A percentile compares a stretch with the other conserved stretches of the same genome.
Conservation (phyloP, 805 yeast species). For the Myxozyma kluyveri region DNA sequence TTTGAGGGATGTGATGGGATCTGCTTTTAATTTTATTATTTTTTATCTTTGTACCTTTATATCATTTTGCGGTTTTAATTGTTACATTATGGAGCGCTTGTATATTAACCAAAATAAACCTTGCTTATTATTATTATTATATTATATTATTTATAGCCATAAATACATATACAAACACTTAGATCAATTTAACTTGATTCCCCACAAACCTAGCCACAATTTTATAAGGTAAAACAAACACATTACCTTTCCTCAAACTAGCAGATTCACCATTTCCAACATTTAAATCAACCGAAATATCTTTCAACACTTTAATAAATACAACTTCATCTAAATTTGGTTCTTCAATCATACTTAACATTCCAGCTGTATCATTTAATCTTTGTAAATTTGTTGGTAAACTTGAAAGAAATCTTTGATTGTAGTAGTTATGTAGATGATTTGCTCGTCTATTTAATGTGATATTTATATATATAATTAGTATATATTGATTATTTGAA, state of each 20-base stretch:
- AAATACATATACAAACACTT: neutral
- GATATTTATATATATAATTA: neutral
- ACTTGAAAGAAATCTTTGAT: conserved; percentile 59
- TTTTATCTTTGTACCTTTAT: neutral
- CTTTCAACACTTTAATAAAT: conserved; percentile 56
- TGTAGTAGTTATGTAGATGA: conserved; percentile 54
- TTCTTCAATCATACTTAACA: conserved; percentile 68
- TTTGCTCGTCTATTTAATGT: conserved; percentile 12
- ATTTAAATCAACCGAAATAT: conserved; percentile 42
- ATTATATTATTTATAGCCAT: neutral
- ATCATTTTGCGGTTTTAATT: neutral
- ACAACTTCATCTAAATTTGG: conserved; percentile 80
- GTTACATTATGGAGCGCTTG: neutral
- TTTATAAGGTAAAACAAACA: conserved; percentile 71
- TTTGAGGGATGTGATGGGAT: neutral
- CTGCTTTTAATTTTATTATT: neutral
- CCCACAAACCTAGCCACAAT: conserved; percentile 45
- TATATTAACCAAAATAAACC: neutral
- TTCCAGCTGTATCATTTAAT: conserved; percentile 71
- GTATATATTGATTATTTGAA: conserved; percentile 1
- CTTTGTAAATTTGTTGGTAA: conserved; percentile 69
- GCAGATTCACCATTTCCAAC: conserved; percentile 53
- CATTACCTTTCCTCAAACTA: conserved; percentile 58
- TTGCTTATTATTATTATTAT: neutral
- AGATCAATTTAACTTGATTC: conserved; percentile 28